Evolutionary conservation across 2,329 filamentous ascomycete species (phyloP), one percentile per base, ranked within the genome.

Genomic region (Talaromyces sp.): DNA sequence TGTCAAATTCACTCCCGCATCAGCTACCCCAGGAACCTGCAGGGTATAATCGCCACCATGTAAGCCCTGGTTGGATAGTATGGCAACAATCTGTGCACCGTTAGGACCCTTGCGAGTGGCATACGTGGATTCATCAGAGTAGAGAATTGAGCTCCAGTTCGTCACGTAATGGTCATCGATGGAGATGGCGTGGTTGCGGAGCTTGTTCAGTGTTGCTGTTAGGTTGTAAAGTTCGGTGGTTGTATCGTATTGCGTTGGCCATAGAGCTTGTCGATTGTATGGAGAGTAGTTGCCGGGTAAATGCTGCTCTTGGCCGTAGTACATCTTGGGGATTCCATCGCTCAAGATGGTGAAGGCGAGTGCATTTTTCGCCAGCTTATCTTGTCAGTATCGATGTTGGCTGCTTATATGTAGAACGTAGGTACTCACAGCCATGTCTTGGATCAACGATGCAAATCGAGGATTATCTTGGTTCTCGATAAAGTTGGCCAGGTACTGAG

Each of bases 261-360:
- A 86, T 39, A 84, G 73, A 14, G 82, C 80, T 68, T 85, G 82
- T 37, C 83, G 81, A 42, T 75, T 77, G 0, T 79, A 76, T 4
- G 82, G 82, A 42, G 69, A 71, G 50, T 73, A 77, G 23, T 78
- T 80, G 23, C 80, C 80, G 1, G 76, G 68, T 69, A 81, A 85
- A 61, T 81, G 82, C 68, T 88, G 85, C 71, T 88, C 86, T 62
- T 85, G 83, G 31, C 86, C 86, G 66, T 86, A 81, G 72, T 87
- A 88, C 46, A 87, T 78, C 58, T 86, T 83, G 2, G 85, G 85
- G 48, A 87, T 83, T 11, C 86, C 85, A 58, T 85, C 67, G 25
- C 50, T 56, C 5, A 88, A 79, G 25, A 88, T 80, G 21, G 82
- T 82, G 67, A 83, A 87, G 0, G 84, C 79, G 42, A 88, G 77